Evolutionary conservation across 1,139 yeast genomes (phyloP), one percentile per base, ranked within the genome.

Genomic region (Kodamaea fungicola): DNA sequence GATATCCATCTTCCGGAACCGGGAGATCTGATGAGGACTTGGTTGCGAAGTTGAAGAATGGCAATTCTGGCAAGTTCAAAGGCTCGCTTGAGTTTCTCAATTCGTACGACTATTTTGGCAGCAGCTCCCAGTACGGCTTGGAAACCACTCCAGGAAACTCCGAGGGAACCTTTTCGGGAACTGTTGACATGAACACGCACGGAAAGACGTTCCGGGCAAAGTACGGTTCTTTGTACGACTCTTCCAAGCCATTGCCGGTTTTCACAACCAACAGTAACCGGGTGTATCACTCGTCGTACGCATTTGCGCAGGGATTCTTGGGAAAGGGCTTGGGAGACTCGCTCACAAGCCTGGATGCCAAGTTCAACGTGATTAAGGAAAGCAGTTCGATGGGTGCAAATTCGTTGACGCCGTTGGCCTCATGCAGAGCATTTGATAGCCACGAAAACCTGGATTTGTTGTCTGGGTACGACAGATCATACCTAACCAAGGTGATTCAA

Each of bases 131-230:
- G 23, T 52, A 51, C 33, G 55, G 46, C 13, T 35, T 51, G 38
- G 69, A 63, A 46, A 61, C 64, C 7, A 50, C 59, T 9, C 50
- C 54, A 3, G 33, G 39, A 8, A 64, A 63, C 38, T 54, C 64
- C 8, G 44, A 50, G 12, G 57, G 62, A 22, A 42, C 50, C 3
- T 65, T 49, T 43, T 49, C 61, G 26, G 70, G 56, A 9, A 46
- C 49, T 6, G 33, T 39, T 8, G 44, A 48, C 35, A 48, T 45
- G 6, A 12, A 38, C 31, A 53, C 54, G 36, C 61, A 60, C 41
- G 70, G 69, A 8, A 46, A 55, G 29, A 39, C 45, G 9, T 64
- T 64, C 41, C 55, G 67, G 43, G 48, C 57, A n/a, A 57, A 51
- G 33, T 64, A 64, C 43, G 55, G 55, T 12, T 42, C 55, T 3